Evolutionary conservation across 2,329 filamentous ascomycete genomes (phyloP).

Genomic region (Aspergillus spinulosporus): DNA sequence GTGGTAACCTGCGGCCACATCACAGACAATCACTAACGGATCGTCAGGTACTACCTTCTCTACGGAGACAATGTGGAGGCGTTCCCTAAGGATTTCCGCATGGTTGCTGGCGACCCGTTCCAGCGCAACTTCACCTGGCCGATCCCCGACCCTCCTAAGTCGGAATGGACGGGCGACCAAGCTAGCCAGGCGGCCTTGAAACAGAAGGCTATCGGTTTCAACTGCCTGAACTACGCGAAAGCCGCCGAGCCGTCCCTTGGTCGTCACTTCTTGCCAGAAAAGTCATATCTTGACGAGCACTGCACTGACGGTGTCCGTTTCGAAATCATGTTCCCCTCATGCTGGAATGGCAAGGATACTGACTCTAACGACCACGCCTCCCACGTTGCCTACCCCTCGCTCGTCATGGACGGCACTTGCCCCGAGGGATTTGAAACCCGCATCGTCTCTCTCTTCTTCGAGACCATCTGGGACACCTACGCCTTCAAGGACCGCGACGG

Average conservation of each 20-base stretch:
- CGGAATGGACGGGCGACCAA: slow-evolving; percentile 64
- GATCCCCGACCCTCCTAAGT: slow-evolving; percentile 68
- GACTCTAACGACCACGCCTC: slow-evolving; percentile 57
- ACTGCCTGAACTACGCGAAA: slow-evolving; percentile 80
- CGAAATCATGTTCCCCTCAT: slow-evolving; percentile 85
- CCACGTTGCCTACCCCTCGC: slow-evolving; percentile 75
- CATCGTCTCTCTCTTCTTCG: slow-evolving; percentile 75
- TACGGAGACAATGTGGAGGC: slow-evolving; percentile 65
- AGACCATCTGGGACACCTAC: slow-evolving; percentile 79
- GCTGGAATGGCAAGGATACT: slow-evolving; percentile 74
- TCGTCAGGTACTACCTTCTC: slow-evolving; percentile 76
- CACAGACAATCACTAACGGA: slow-evolving; percentile 3
- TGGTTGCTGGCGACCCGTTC: slow-evolving; percentile 73
- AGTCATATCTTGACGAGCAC: slow-evolving; percentile 74
- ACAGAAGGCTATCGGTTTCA: slow-evolving; percentile 88
- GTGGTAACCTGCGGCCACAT: slow-evolving; percentile 40
- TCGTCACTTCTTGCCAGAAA: slow-evolving; percentile 79
- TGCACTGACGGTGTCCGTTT: slow-evolving; percentile 80
- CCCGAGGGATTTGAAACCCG: slow-evolving; percentile 67
- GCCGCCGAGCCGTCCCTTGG: slow-evolving; percentile 70
- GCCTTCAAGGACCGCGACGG: slow-evolving; percentile 64
- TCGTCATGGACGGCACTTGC: slow-evolving; percentile 75
- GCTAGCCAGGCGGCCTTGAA: slow-evolving; percentile 69
- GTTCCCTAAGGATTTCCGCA: slow-evolving; percentile 75
- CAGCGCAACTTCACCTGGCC: slow-evolving; percentile 70